Base-by-base conservation (phyloP, 805 yeast genomes). In the Candida golubevii region DNA sequence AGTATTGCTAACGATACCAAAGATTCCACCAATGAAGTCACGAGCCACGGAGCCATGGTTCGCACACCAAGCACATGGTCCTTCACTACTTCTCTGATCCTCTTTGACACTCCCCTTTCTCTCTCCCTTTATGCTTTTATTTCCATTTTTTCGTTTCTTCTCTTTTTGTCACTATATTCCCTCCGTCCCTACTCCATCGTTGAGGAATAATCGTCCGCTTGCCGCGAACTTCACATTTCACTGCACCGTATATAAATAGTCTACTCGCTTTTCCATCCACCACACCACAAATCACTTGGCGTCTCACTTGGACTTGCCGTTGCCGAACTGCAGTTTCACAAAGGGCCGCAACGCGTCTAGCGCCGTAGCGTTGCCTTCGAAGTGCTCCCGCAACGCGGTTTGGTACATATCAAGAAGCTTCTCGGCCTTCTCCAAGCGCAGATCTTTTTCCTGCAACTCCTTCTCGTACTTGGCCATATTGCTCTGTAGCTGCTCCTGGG, bases 401-500 rank as follows among this genome's bases (percentile, higher is more conserved):
- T 64, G 58, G 46, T 60, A 62, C 26, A 46, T 41, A 13, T 42
- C 44, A 27, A 61, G 13, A 8, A 60, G 39, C 27, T 47, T 46
- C 45, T 59, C 59, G 39, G 59, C 59, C 42, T 61, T 58, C 14
- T 50, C 39, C 15, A 67, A 38, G 42, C 49, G 48, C 10, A 26
- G 42, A 29, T 49, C 47, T 38, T 53, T 56, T 1, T 57, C 56
- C 6, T 56, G 58, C 47, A 80, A 74, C 47, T 80, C 79, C 13
- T 53, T 57, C 41, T 73, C 67, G 39, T 75, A 67, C 41, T 69
- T 72, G 36, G 71, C 75, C 32, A 81, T 75, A 54, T 80, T 84
- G 47, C 74, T 78, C 57, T 82, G 83, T 48, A 85, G 62, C 59
- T 82, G 81, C 46, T 77, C 71, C 55, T 84, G 91, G 1, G 87